Evolutionary conservation across 768 basidiomycete genomes (phyloP), one percentile per base, ranked within the genome.

Genomic region (Pisolithus marmoratus): DNA sequence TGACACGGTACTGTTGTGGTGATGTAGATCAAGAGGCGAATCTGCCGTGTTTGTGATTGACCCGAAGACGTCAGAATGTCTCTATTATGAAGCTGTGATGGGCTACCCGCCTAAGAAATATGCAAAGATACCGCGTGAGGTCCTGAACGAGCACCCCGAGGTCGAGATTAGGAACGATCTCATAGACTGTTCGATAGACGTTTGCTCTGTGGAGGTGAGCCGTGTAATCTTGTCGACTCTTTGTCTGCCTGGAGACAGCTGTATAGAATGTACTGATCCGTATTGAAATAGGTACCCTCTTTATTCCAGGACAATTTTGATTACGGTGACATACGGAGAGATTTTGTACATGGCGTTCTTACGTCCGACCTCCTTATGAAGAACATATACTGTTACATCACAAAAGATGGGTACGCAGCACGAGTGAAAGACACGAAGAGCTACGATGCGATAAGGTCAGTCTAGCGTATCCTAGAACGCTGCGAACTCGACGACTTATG

Each of bases 281-380:
- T 34, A 27, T 24, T 17, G 20, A 31, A n/a, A 47, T 52, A 96
- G 88, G 90, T 98, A 36, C 94, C 93, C 1, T 94, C 94, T 1
- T 67, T 97, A 5, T 99, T 98, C 72, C 93, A 94, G 66, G 96
- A 98, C 71, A 98, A 98, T 71, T 99, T 99, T 63, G 96, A 98
- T 71, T 97, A 94, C 63, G 83, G 84, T 14, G 92, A 94, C 70
- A 79, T 98, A 54, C 83, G 94, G 52, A 77, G 83, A 58, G 93
- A 98, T 70, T 96, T 99, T 61, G 88, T 97, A 15, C 90, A 90
- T 63, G 95, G 95, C 17, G 81, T 99, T 44, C 76, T 99, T 57
- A 95, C 91, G 0, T 94, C 92, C 14, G 96, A 99, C 68, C 68
- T 98, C 34, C 77, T 97, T 40, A 92, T 91, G 79, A 96, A 96